phyloP scores from a whole-genome alignment of 176 grass and related monocot genomes.

The Bolboschoenus planiculmis region DNA sequence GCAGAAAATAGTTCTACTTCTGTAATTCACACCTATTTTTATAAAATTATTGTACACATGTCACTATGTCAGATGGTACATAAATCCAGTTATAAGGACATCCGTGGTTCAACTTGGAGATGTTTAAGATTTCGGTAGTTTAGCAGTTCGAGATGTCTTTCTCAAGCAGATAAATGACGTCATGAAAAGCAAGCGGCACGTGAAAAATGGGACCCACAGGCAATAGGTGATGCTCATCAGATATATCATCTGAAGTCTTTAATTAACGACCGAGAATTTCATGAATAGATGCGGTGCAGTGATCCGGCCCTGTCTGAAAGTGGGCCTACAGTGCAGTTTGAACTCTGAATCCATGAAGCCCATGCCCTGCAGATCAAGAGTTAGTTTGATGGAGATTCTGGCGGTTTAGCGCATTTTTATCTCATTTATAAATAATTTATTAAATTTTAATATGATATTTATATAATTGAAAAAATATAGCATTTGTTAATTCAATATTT shows the following conservation, averaged over 20 bases:
- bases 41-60: background rate
- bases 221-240: background rate
- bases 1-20: background rate
- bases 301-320: background rate
- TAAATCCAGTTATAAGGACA: background rate
- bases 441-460: too few relatives aligned
- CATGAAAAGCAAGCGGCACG: conserved; percentile 1
- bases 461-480: too few relatives aligned
- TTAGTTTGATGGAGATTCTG: too few relatives aligned
- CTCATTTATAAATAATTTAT: too few relatives aligned
- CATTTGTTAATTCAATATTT: too few relatives aligned
- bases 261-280: background rate
- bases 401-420: too few relatives aligned
- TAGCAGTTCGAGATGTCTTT: conserved; percentile 4
- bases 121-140: background rate
- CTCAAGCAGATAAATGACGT: background rate
- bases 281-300: background rate
- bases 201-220: background rate
- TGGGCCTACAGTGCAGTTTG: background rate
- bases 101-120: conserved; percentile 8
- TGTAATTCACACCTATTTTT: background rate
- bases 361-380: too few relatives aligned
- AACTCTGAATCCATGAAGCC: background rate
- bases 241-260: background rate
- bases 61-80: background rate